Evolutionary conservation across 1,284 basidiomycete genomes (phyloP).

Genomic region (Malassezia japonica): DNA sequence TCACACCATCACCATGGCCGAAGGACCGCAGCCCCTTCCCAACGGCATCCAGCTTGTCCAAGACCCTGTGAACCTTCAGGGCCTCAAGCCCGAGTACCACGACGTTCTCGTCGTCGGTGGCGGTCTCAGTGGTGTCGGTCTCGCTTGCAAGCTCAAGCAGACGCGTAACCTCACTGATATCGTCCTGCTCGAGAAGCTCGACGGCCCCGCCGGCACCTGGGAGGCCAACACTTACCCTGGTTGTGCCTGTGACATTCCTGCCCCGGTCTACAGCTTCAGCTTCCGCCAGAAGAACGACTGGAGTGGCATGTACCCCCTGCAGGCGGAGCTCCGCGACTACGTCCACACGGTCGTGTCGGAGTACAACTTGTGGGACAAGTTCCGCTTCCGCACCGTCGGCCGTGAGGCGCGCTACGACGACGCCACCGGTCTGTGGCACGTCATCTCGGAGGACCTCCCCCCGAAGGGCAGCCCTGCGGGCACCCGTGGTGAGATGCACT

Average conservation of each 20-base stretch:
- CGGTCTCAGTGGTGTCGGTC: conserved; percentile 36
- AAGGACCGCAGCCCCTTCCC: background rate
- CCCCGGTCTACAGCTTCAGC: conserved; percentile 42
- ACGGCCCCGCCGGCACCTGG: conserved; percentile 32
- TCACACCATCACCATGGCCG: background rate
- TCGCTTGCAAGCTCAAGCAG: conserved; percentile 36
- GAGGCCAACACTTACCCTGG: conserved; percentile 39
- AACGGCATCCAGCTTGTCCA: conserved; percentile 9
- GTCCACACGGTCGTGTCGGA: conserved; percentile 30
- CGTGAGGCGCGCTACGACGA: conserved; percentile 32
- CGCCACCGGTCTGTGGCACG: conserved; percentile 38
- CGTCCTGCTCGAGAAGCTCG: conserved; percentile 26
- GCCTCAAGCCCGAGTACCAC: conserved; percentile 31
- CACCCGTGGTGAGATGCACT: conserved; percentile 16
- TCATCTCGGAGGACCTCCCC: conserved; percentile 25
- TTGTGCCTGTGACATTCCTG: conserved; percentile 41
- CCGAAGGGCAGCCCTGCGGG: background rate
- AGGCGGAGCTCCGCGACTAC: conserved; percentile 36
- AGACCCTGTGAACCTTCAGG: conserved; percentile 14
- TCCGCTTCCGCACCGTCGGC: conserved; percentile 33
- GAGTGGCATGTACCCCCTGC: conserved; percentile 32
- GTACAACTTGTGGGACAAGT: conserved; percentile 27
- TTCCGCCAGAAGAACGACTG: conserved; percentile 43
- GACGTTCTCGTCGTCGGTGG: conserved; percentile 39
- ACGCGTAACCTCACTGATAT: conserved; percentile 30